Evolutionary conservation across 805 yeast species (phyloP).

Genomic region (Schizosaccharomyces pombe): ASM294v3 CU329670.1:777501-778000

Average conservation of each 20-base stretch:
- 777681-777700: constrained; percentile 41
- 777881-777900: constrained; percentile 14
- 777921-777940: constrained; percentile 20
- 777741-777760: no score
- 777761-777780: no score
- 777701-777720: constrained; percentile 54
- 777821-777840: neutral
- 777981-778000: neutral
- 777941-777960: constrained; percentile 7
- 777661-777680: constrained; percentile 10
- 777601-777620: constrained; percentile 23
- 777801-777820: neutral
- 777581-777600: constrained; percentile 19
- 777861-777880: neutral
- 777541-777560: constrained; percentile 16
- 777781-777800: no score
- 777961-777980: neutral
- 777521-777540: constrained; percentile 17
- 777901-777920: constrained; percentile 19
- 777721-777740: constrained; percentile 23
- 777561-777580: constrained; percentile 18
- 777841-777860: neutral
- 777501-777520: constrained; percentile 20
- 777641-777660: constrained; percentile 16
- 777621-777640: constrained; percentile 24